Percentiles rank a stretch among this genome's conserved stretches.
Conservation (phyloP, 2,329 filamentous ascomycete genomes). For the Fusarium sp. region DNA sequence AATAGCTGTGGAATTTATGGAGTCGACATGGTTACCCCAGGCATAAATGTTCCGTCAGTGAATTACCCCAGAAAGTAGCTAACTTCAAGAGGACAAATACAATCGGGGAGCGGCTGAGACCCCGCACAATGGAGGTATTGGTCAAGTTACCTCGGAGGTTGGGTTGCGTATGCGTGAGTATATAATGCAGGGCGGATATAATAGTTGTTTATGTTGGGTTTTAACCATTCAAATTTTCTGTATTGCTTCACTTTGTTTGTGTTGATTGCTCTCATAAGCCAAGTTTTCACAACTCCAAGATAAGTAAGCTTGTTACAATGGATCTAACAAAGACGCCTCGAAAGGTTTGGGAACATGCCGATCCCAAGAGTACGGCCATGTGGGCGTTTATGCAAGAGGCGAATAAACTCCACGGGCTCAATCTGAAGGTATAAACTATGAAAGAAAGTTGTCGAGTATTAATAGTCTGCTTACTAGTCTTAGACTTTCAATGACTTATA, state of each 20-base stretch:
- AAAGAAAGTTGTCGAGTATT: rapidly evolving
- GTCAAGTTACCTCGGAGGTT: constrained; percentile 41
- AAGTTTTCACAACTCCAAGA: not conserved
- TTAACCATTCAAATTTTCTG: not conserved
- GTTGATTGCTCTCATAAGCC: not conserved
- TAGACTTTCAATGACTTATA: constrained; percentile 79
- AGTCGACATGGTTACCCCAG: not conserved
- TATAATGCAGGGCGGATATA: constrained; percentile 2
- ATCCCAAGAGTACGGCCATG: constrained; percentile 73
- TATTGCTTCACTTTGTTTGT: not conserved
- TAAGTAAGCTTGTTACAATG: constrained; percentile 41
- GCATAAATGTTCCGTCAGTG: not conserved
- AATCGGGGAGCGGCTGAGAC: constrained; percentile 26
- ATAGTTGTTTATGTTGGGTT: not conserved
- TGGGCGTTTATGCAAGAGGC: constrained; percentile 75
- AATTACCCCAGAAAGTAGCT: not conserved
- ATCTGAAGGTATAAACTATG: constrained; percentile 65
- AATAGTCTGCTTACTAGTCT: not conserved
- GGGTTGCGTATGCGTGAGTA: not conserved
- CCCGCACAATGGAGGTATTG: constrained; percentile 38
- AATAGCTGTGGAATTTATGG: not conserved
- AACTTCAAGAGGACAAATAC: constrained; percentile 6
- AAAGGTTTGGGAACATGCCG: constrained; percentile 77
- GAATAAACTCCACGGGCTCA: constrained; percentile 69
- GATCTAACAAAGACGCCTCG: constrained; percentile 60